Evolutionary conservation across 2,329 filamentous ascomycete species (phyloP).

Genomic region (Claviceps quebecensis): DNA sequence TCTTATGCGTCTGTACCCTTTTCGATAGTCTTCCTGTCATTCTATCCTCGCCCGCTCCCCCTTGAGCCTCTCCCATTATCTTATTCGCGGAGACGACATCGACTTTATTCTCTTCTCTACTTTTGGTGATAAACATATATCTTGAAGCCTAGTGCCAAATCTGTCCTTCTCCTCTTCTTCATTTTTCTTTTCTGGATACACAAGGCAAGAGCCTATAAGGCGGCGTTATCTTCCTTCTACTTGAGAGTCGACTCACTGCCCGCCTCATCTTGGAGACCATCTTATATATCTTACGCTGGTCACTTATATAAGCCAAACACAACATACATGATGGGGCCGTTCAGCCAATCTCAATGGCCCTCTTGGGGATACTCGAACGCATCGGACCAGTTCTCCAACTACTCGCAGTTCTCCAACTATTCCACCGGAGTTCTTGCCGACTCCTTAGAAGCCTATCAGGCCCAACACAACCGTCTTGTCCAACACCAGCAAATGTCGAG

Average conservation of each 20-base stretch:
- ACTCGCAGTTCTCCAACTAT: conserved; percentile 20
- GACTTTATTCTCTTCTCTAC: neutral
- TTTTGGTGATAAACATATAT: neutral
- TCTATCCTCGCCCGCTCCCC: conserved; percentile 8
- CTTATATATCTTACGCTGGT: neutral
- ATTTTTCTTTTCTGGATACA: neutral
- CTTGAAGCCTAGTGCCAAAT: neutral
- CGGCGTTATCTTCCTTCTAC: neutral
- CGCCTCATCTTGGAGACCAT: neutral
- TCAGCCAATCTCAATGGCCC: conserved; percentile 22
- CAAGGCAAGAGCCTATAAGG: neutral
- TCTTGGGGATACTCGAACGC: conserved; percentile 20
- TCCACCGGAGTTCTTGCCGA: conserved; percentile 21
- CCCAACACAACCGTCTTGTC: conserved; percentile 22
- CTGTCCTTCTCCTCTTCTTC: neutral
- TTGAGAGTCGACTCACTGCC: neutral
- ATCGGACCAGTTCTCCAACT: conserved; percentile 17
- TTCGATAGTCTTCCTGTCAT: conserved; percentile 15
- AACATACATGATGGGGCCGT: conserved; percentile 17
- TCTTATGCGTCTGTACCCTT: conserved; percentile 19
- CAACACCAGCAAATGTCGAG: conserved; percentile 25
- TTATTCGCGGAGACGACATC: conserved; percentile 7
- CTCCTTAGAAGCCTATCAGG: conserved; percentile 24
- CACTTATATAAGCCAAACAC: neutral
- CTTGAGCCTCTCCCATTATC: neutral